Conservation (phyloP, 495 filamentous ascomycete genomes). For the Penicillium cosmopolitanum region DNA sequence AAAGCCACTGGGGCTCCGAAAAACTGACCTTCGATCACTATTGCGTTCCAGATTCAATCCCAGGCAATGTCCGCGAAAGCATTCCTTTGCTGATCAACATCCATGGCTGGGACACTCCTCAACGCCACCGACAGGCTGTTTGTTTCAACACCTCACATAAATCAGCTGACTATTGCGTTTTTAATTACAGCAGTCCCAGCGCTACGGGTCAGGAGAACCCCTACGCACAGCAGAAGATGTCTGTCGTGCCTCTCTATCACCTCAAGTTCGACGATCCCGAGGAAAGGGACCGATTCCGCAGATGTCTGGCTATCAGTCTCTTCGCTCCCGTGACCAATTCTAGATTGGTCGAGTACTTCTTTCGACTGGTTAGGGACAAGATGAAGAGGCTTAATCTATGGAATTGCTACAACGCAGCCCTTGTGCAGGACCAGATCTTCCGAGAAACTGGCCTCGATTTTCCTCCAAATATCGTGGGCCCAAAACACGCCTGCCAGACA, state of each 20-base stretch:
- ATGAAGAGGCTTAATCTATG: conserved; percentile 10
- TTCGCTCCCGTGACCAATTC: conserved; percentile 27
- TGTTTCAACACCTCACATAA: conserved; percentile 27
- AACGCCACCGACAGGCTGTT: conserved; percentile 42
- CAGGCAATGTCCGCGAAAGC: conserved; percentile 15
- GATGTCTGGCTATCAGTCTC: conserved; percentile 39
- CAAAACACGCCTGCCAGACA: conserved; percentile 39
- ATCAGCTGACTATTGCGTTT: conserved; percentile 46
- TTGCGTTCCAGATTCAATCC: conserved; percentile 24
- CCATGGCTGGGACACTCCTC: conserved; percentile 35
- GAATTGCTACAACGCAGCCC: conserved; percentile 14
- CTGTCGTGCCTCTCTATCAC: too few species aligned
- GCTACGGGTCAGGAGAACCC: neutral
- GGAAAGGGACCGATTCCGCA: conserved; percentile 43
- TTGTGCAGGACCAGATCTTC: conserved; percentile 30
- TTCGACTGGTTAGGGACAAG: conserved; percentile 41
- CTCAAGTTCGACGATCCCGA: conserved; percentile 28
- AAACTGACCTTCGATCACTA: conserved; percentile 19
- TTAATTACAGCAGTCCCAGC: conserved; percentile 26
- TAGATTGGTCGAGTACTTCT: conserved; percentile 35
- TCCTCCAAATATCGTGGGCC: conserved; percentile 15
- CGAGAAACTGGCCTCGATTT: conserved; percentile 28
- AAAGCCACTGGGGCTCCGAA: conserved; percentile 42
- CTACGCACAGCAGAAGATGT: too few species aligned
- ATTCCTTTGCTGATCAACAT: conserved; percentile 34